Conservation (phyloP, 2,329 filamentous ascomycete genomes). For the Mycosphaerella sp. region DNA sequence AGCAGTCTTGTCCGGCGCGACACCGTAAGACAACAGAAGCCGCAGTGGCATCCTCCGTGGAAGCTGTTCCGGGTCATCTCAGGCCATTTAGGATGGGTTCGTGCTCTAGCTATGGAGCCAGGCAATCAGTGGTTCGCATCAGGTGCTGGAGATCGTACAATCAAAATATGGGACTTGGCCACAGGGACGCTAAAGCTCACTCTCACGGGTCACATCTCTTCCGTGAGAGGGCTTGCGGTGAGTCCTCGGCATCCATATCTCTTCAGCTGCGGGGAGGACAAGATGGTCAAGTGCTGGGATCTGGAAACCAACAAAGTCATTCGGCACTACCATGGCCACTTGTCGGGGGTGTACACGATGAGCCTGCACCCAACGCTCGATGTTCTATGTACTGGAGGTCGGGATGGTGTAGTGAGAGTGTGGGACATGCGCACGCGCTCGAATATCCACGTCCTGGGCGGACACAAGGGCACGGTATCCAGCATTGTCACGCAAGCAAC, state of each 20-base stretch:
- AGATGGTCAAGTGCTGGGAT: slow-evolving; percentile 99
- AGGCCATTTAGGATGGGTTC: slow-evolving; percentile 92
- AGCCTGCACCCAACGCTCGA: slow-evolving; percentile 92
- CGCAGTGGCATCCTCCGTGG: slow-evolving; percentile 97
- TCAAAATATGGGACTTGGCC: slow-evolving; percentile 98
- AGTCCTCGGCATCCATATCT: slow-evolving; percentile 92
- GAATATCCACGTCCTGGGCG: slow-evolving; percentile 88
- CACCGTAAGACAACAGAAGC: slow-evolving; percentile 63
- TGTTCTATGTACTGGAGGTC: slow-evolving; percentile 86
- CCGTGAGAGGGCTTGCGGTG: slow-evolving; percentile 84
- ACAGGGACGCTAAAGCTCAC: slow-evolving; percentile 79
- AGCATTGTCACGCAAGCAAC: slow-evolving; percentile 90
- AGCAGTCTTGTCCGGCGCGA: slow-evolving; percentile 58
- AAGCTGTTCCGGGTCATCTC: slow-evolving; percentile 97
- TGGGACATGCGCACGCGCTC: slow-evolving; percentile 98
- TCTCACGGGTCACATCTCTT: slow-evolving; percentile 89
- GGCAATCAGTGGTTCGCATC: slow-evolving; percentile 97
- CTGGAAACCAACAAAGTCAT: slow-evolving; percentile 99
- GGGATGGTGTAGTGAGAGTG: slow-evolving; percentile 88
- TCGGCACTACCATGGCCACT: slow-evolving; percentile 92
- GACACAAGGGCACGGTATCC: slow-evolving; percentile 85
- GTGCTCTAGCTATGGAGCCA: slow-evolving; percentile 82
- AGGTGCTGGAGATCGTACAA: slow-evolving; percentile 89
- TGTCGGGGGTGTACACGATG: slow-evolving; percentile 91
- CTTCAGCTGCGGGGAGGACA: slow-evolving; percentile 97